A percentile compares a stretch with the other conserved stretches of the same genome.
phyloP scores from a whole-genome alignment of 371 early-diverging fungal species.

The Mucor mucedo region DNA sequence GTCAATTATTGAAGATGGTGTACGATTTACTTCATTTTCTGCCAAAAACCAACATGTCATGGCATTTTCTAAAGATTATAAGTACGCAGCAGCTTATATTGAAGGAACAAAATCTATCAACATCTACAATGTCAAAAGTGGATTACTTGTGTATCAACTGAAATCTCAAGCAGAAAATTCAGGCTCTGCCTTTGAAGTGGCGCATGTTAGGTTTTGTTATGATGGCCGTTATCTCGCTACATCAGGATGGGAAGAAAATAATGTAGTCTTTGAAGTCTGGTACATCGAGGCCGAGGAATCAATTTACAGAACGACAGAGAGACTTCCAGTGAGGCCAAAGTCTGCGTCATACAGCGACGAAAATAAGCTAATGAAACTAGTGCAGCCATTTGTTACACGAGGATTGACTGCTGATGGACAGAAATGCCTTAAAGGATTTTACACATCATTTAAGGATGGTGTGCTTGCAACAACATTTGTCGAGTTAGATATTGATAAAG shows the following conservation, averaged over 20 bases:
- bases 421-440: background rate
- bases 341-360: background rate
- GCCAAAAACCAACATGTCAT: conserved; percentile 7
- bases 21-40: conserved; percentile 14
- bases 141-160: background rate
- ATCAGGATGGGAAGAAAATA: background rate
- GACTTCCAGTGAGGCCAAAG: background rate
- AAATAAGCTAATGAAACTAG: background rate
- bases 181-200: background rate
- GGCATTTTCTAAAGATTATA: conserved; percentile 16
- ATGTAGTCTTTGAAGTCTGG: conserved; percentile 10
- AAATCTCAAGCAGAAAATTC: background rate
- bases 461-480: background rate
- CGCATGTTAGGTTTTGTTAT: conserved; percentile 10
- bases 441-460: background rate
- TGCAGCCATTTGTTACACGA: background rate
- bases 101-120: background rate
- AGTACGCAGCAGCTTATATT: conserved; percentile 11
- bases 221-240: conserved; percentile 6
- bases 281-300: conserved; percentile 1
- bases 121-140: conserved; percentile 9
- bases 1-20: conserved; percentile 15
- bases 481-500: background rate
- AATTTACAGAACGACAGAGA: background rate
- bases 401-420: background rate